phyloP scores from a whole-genome alignment of 164 flowering plant species.

The Vitis cinerea region DNA sequence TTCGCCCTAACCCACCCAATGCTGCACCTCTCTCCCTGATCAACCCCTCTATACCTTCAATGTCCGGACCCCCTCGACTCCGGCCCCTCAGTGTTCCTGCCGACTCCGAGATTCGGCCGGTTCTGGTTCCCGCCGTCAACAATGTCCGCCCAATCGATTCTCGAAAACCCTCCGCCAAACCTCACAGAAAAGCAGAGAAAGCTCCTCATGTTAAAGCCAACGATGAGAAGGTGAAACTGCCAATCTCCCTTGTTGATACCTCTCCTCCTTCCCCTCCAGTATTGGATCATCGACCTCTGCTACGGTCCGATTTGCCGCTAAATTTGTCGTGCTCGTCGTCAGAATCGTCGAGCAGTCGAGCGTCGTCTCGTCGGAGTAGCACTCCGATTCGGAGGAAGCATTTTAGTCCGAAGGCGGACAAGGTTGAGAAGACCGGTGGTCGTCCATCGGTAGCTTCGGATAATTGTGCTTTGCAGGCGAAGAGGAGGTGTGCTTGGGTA shows the following conservation, averaged over 20 bases:
- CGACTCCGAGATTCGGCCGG: slow-evolving; percentile 34
- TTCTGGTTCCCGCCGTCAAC: slow-evolving; percentile 44
- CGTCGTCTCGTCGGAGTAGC: slow-evolving; percentile 53
- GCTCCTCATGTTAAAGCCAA: slow-evolving; percentile 13
- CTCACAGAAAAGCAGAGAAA: slow-evolving; percentile 17
- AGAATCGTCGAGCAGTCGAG: slow-evolving; percentile 57
- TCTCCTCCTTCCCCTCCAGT: too few species aligned
- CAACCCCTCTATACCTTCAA: background rate
- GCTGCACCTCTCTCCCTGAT: too few species aligned
- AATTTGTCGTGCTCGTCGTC: slow-evolving; percentile 43
- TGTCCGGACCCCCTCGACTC: slow-evolving; percentile 44
- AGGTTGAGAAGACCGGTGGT: slow-evolving; percentile 16
- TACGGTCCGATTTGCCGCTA: too few species aligned
- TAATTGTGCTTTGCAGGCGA: slow-evolving; percentile 24
- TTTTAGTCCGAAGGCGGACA: slow-evolving; percentile 27
- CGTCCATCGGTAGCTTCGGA: slow-evolving; percentile 12
- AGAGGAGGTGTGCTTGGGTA: slow-evolving; percentile 81
- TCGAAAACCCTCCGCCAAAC: slow-evolving; percentile 24
- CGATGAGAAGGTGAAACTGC: slow-evolving; percentile 14
- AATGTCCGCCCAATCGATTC: slow-evolving; percentile 25
- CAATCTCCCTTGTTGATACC: too few species aligned
- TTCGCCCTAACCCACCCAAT: too few species aligned
- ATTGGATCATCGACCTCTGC: too few species aligned
- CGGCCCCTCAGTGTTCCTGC: slow-evolving; percentile 25
- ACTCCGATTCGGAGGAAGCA: slow-evolving; percentile 34